Evolutionary conservation across 192 early-diverging fungal genomes (phyloP).

Genomic region (Linnemannia elongata): DNA sequence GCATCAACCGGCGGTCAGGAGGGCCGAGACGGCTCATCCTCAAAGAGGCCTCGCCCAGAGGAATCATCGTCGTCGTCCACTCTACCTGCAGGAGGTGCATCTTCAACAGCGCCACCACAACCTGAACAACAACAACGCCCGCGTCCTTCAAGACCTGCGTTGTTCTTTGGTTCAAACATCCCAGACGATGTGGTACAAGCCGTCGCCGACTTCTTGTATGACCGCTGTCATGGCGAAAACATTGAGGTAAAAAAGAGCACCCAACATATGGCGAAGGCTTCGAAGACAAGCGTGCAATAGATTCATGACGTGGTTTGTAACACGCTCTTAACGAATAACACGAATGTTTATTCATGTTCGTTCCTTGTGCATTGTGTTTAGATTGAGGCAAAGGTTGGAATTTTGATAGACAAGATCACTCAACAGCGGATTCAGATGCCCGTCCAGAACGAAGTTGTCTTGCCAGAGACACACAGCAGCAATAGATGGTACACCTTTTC

Average conservation of each 20-base stretch:
- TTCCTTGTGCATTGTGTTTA: slow-evolving; percentile 30
- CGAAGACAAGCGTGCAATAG: not conserved
- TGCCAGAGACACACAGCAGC: slow-evolving; percentile 38
- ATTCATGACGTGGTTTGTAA: not conserved
- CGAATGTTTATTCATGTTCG: not conserved
- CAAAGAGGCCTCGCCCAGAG: slow-evolving; percentile 20
- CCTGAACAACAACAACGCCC: not conserved
- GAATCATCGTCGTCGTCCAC: slow-evolving; percentile 5
- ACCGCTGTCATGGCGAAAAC: slow-evolving; percentile 64
- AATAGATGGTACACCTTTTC: slow-evolving; percentile 70
- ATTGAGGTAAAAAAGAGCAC: slow-evolving; percentile 61
- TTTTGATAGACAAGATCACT: slow-evolving; percentile 77
- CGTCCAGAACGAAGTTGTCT: slow-evolving; percentile 73
- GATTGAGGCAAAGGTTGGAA: slow-evolving; percentile 95
- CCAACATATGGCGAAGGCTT: not conserved
- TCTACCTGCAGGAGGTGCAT: not conserved
- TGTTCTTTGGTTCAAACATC: slow-evolving; percentile 72
- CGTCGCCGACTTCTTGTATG: slow-evolving; percentile 75
- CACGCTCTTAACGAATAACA: not conserved
- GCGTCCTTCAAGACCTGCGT: not conserved
- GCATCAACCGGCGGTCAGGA: not conserved
- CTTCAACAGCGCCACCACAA: not conserved
- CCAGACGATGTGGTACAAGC: slow-evolving; percentile 72
- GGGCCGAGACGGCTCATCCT: not conserved
- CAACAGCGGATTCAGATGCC: slow-evolving; percentile 72